These are phyloP conservation scores for Musa troglodytarum DNA, from an alignment of 176 grass and related monocot species.

Conservation along the genomic window DNA sequence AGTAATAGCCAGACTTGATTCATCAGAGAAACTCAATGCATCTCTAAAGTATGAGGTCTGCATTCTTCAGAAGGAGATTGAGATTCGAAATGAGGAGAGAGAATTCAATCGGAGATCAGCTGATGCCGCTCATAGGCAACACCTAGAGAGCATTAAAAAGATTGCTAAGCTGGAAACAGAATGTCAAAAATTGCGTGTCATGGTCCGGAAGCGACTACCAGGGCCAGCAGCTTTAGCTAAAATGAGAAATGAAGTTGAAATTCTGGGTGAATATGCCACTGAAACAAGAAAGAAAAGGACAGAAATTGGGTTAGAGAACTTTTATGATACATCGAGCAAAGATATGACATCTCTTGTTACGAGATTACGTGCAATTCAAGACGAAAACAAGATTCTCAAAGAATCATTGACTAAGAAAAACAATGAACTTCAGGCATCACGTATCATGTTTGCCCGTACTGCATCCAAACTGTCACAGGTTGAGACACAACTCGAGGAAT, in stretches of 20 bases:
- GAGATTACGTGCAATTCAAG: conserved; percentile 52
- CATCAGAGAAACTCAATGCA: conserved; percentile 56
- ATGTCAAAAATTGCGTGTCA: conserved; percentile 73
- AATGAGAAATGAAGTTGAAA: conserved; percentile 95
- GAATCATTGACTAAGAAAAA: conserved; percentile 72
- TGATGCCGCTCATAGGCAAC: conserved; percentile 69
- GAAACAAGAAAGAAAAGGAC: conserved; percentile 29
- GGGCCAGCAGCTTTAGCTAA: conserved; percentile 83
- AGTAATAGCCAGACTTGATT: conserved; percentile 38
- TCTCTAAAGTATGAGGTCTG: conserved; percentile 87
- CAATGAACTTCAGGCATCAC: conserved; percentile 51
- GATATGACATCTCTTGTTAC: conserved; percentile 42
- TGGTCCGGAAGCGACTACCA: conserved; percentile 82
- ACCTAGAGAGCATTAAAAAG: conserved; percentile 74
- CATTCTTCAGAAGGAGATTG: conserved; percentile 91
- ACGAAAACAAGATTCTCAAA: conserved; percentile 77
- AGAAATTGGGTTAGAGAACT: conserved; percentile 15
- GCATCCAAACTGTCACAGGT: conserved; percentile 58
- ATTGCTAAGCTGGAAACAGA: conserved; percentile 86
- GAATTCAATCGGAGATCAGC: conserved; percentile 82
- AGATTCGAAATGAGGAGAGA: conserved; percentile 84
- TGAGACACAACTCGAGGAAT: conserved; percentile 55
- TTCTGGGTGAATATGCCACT: conserved; percentile 19
- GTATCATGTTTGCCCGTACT: conserved; percentile 48
- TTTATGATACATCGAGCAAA: conserved; percentile 28